phyloP scores from a whole-genome alignment of 345 rosid genomes.

The Euclidium syriacum region DNA sequence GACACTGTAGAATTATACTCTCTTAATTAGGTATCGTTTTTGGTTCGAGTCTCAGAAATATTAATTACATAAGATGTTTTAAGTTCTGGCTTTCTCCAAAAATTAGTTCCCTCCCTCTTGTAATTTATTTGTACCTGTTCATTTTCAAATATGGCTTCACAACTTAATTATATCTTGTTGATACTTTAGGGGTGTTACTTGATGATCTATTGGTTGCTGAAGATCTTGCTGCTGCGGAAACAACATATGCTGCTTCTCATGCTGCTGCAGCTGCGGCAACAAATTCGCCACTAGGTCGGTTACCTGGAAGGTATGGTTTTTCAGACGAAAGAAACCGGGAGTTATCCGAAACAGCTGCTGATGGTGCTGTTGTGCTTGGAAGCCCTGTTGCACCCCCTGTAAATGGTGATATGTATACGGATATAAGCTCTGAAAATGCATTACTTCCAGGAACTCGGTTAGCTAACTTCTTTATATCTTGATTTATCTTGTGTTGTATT shows the following conservation, averaged over 20 bases:
- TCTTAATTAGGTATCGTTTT: neutral
- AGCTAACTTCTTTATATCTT: constrained; percentile 16
- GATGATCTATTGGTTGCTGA: constrained; percentile 96
- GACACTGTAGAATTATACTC: neutral
- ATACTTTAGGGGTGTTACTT: constrained; percentile 68
- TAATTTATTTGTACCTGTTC: neutral
- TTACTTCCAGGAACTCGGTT: constrained; percentile 66
- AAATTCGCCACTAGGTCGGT: constrained; percentile 41
- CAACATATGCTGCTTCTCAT: constrained; percentile 78
- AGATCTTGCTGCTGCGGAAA: constrained; percentile 84
- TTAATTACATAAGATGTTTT: neutral
- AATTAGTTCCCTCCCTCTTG: neutral
- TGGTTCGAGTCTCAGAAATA: neutral
- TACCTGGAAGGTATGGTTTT: constrained; percentile 66
- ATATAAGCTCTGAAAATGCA: constrained; percentile 82
- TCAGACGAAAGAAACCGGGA: constrained; percentile 71
- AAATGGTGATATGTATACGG: constrained; percentile 81
- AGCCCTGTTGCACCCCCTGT: constrained; percentile 84
- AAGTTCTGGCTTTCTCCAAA: neutral
- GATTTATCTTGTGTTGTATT: neutral
- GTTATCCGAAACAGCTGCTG: constrained; percentile 47
- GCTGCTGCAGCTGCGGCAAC: constrained; percentile 87
- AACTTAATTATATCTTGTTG: constrained; percentile 12
- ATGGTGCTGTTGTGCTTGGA: constrained; percentile 77
- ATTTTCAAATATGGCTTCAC: constrained; percentile 2